These are phyloP conservation scores for Cladosporium colombiae DNA, from an alignment of 2,329 filamentous ascomycete genomes.

Conservation along the genomic window DNA sequence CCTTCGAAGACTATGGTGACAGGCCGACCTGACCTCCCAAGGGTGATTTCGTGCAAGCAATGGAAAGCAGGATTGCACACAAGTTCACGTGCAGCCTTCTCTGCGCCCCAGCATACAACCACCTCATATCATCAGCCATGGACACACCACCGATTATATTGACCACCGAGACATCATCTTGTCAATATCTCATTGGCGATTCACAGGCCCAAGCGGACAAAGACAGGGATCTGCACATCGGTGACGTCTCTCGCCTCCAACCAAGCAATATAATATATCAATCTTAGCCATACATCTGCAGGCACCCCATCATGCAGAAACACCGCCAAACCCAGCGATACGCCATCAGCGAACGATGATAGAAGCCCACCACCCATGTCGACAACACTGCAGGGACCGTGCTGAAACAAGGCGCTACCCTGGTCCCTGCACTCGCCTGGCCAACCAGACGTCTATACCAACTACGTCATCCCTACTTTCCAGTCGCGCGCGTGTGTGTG, in stretches of 20 bases:
- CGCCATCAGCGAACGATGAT: not conserved
- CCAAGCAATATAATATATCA: not conserved
- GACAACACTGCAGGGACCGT: constrained; percentile 6
- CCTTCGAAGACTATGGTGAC: not conserved
- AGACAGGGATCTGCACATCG: not conserved
- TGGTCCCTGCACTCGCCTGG: not conserved
- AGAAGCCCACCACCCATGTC: not conserved
- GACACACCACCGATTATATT: not conserved
- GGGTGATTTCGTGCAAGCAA: not conserved
- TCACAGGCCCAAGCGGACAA: not conserved
- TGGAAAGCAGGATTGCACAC: not conserved
- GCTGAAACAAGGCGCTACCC: constrained; percentile 16
- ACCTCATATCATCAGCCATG: not conserved
- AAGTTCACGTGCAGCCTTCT: not conserved
- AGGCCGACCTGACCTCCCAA: not conserved
- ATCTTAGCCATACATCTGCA: not conserved
- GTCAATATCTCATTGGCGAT: not conserved
- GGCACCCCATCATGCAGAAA: not conserved
- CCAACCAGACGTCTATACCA: constrained; percentile 17
- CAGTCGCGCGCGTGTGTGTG: too few relatives aligned
- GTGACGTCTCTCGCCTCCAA: not conserved
- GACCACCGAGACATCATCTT: not conserved
- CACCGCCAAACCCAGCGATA: constrained; percentile 1
- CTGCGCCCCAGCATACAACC: not conserved
- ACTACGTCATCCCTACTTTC: constrained; percentile 14